These are phyloP conservation scores for Trypanosoma avium DNA, from an alignment of 208 protist genomes.

Conservation along the genomic window DNA sequence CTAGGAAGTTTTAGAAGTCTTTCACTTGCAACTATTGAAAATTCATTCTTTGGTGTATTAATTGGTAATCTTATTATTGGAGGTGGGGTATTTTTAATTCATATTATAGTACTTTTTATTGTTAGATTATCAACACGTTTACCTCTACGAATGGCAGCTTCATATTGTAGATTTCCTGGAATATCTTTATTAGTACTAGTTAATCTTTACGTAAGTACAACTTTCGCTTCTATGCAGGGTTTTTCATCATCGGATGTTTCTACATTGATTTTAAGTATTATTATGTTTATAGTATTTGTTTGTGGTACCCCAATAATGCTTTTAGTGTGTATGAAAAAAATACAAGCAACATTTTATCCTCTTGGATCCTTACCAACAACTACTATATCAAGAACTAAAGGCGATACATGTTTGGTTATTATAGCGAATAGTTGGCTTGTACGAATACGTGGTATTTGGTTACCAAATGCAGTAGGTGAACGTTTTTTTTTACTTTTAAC, in stretches of 20 bases:
- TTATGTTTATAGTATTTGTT: slow-evolving; percentile 12
- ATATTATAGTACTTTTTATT: not conserved
- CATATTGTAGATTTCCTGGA: not conserved
- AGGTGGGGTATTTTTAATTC: slow-evolving; percentile 3
- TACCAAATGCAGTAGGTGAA: not conserved
- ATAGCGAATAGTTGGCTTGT: not conserved
- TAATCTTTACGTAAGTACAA: slow-evolving; percentile 7
- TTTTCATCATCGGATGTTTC: not conserved
- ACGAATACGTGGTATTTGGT: slow-evolving; percentile 12
- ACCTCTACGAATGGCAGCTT: not conserved
- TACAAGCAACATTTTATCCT: not conserved
- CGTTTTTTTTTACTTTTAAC: slow-evolving; percentile 1
- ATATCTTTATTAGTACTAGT: slow-evolving; percentile 5
- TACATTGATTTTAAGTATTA: not conserved
- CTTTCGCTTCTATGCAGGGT: slow-evolving; percentile 12
- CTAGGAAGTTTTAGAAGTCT: not conserved
- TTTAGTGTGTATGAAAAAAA: not conserved
- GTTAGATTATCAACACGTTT: not conserved
- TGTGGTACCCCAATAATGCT: not conserved
- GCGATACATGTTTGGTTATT: not conserved
- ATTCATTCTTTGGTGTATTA: slow-evolving; percentile 14
- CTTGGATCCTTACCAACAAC: too few relatives aligned
- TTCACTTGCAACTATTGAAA: slow-evolving; percentile 12
- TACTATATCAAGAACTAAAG: too few relatives aligned
- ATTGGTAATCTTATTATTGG: slow-evolving; percentile 12